These are phyloP conservation scores for Solanum arcanum DNA, from an alignment of 257 asterid species.

Conservation along the genomic window DNA sequence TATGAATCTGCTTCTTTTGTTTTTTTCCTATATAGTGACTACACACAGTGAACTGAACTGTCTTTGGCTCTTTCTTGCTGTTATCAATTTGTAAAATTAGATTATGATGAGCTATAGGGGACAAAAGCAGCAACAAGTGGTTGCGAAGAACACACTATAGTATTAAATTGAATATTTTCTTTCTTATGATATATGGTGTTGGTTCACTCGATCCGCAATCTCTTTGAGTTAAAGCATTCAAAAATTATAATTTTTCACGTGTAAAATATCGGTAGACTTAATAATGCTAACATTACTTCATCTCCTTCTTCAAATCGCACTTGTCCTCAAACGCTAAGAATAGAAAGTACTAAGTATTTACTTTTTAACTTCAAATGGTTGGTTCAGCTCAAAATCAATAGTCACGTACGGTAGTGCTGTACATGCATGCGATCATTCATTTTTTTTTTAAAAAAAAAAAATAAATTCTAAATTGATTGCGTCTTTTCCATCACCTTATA, in stretches of 20 bases:
- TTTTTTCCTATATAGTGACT: neutral
- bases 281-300: neutral
- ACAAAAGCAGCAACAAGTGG: neutral
- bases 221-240: too few relatives aligned
- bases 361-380: neutral
- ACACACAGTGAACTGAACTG: neutral
- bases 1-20: neutral
- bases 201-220: fast-evolving
- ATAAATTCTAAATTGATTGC: neutral
- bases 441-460: too few relatives aligned
- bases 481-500: neutral
- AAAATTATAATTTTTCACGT: too few relatives aligned
- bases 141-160: neutral
- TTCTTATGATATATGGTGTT: too few relatives aligned
- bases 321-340: neutral
- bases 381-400: neutral
- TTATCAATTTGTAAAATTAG: neutral
- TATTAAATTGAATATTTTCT: neutral
- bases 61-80: neutral
- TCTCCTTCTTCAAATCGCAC: neutral
- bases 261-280: too few relatives aligned
- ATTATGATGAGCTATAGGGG: neutral
- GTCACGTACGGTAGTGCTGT: neutral
- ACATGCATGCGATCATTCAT: neutral
- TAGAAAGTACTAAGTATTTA: neutral